Evolutionary conservation across 345 rosid genomes (phyloP), one percentile per base, ranked within the genome.

Genomic region (Pseudoturritis turrita): DNA sequence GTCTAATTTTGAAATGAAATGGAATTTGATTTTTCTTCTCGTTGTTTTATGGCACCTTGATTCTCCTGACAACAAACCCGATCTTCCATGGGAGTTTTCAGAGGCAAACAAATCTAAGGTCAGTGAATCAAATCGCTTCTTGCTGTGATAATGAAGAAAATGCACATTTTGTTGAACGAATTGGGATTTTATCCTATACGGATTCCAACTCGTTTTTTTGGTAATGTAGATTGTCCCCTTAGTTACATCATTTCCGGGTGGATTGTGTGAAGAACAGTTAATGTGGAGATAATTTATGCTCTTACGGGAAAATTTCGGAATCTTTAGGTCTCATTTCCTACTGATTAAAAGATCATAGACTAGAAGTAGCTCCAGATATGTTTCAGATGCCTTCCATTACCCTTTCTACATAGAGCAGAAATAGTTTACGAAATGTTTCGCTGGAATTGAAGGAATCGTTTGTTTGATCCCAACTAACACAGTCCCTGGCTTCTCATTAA

Each of bases 51-150:
- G 92, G 99, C 99, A 96, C 62, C 62, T 92, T 35, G 91, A 96
- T 82, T 35, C 86, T 65, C 97, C 98, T 15, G 96, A 96, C 74
- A 96, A 96, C 81, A 96, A 87, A 68, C 96, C 97, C 0, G 92
- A 90, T 78, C 78, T 86, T 63, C 91, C 88, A 26, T 96, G 98
- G 97, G 96, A 88, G 84, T 96, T 90, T 79, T 58, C 79, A 3
- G 82, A 77, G 63, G 73, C 69, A 4, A 96, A 92, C 76, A 85
- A 82, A 75, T 77, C 76, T 35, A 90, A 88, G 95, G 80, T 71
- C 57, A 57, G 72, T 65, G 33, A 39, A 13, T 37, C n/a, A 2
- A 10, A 35, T 58, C 51, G 8, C 29, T 41, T 66, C 28, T 53
- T 31, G 0, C 2, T 65, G 2, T 76, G 54, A 76, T 55, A 15